A percentile compares a stretch with the other conserved stretches of the same genome.
phyloP scores from a whole-genome alignment of 192 early-diverging fungal genomes.

The Fimicolochytrium jonesii region DNA sequence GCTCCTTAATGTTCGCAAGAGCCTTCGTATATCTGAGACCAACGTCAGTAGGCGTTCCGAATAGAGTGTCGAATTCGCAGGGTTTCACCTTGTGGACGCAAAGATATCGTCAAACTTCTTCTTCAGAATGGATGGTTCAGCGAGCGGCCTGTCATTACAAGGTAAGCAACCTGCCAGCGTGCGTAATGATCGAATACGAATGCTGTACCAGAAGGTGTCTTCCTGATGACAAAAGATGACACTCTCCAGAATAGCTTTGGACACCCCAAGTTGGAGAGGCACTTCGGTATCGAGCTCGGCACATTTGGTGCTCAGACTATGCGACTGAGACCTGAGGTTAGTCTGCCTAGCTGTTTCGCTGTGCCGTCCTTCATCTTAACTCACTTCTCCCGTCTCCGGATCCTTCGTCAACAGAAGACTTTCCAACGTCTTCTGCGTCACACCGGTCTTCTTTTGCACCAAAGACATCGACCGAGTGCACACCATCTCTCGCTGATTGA shows the following conservation, averaged over 20 bases:
- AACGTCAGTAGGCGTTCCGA: no score
- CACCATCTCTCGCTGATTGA: constrained; percentile 67
- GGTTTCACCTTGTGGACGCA: constrained; percentile 71
- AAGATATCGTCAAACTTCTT: constrained; percentile 99
- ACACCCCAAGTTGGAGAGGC: constrained; percentile 82
- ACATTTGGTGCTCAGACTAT: constrained; percentile 74
- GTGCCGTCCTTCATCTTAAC: no score
- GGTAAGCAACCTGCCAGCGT: no score
- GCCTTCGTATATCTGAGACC: constrained; percentile 77
- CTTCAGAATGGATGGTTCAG: constrained; percentile 80
- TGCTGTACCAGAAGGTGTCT: constrained; percentile 78
- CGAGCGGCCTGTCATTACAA: constrained; percentile 78
- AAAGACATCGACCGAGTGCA: constrained; percentile 73
- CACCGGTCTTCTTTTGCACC: constrained; percentile 58
- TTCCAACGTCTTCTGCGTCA: constrained; percentile 77
- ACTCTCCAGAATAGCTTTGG: constrained; percentile 88
- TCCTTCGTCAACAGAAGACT: constrained; percentile 37
- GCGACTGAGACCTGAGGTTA: constrained; percentile 25
- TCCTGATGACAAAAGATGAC: constrained; percentile 99
- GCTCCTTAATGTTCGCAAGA: constrained; percentile 71
- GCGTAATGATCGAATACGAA: no score
- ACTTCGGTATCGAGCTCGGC: constrained; percentile 84
- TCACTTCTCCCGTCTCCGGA: constrained; percentile 24
- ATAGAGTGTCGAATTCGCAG: neutral
- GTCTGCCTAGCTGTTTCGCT: neutral